phyloP scores from a whole-genome alignment of 1,284 basidiomycete species.

The Coniferiporia weirii region DNA sequence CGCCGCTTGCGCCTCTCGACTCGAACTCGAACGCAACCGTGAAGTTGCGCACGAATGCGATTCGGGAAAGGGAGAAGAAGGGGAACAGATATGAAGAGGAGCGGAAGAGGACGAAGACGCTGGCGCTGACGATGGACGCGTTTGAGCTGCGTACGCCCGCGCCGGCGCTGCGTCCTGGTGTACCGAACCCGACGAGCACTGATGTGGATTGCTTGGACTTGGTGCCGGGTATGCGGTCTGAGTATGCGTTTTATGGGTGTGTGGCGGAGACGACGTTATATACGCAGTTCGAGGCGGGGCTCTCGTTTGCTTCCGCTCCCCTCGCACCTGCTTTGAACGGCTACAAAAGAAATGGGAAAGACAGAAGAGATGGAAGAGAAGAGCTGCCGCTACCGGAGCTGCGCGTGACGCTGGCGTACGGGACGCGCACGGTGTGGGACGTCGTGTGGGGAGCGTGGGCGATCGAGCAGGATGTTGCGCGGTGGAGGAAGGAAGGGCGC shows the following conservation, averaged over 20 bases:
- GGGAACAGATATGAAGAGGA: too few species aligned
- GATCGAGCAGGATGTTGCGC: conserved; percentile 16
- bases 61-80: too few species aligned
- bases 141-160: too few species aligned
- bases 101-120: too few species aligned
- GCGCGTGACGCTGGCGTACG: background rate
- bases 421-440: conserved; percentile 17
- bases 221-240: conserved; percentile 4
- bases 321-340: background rate
- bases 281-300: conserved; percentile 3
- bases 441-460: conserved; percentile 20
- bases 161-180: too few species aligned
- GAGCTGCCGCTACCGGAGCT: background rate
- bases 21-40: too few species aligned
- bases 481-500: conserved; percentile 14
- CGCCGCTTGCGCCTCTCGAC: too few species aligned
- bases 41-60: too few species aligned
- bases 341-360: background rate
- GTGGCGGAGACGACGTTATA: background rate
- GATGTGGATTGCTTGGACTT: background rate
- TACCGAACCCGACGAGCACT: too few species aligned
- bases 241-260: conserved; percentile 7
- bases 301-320: background rate
- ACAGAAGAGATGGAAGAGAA: background rate
- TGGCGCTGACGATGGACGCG: too few species aligned